Base-by-base conservation (phyloP, 2,329 filamentous ascomycete species). In the Dryadomyces quercivorus region DNA sequence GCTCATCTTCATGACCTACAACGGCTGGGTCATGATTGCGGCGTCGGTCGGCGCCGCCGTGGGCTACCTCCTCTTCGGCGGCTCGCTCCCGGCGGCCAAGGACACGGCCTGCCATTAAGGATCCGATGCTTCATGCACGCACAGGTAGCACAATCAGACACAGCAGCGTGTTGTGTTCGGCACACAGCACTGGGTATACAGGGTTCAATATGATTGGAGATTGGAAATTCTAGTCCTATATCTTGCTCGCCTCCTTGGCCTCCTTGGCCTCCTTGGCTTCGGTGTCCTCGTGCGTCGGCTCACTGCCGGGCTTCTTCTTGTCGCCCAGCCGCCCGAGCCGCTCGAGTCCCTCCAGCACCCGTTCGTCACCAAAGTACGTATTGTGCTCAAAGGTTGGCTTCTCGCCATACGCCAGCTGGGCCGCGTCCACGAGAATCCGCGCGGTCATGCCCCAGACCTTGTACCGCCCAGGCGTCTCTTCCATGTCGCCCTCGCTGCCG, bases 1-100 rank as follows among this genome's bases (percentile, higher is more conserved):
- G 93, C 76, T 98, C 58, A 72, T 98, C 21, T 98, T 98, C 71
- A 98, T 98, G 93, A 98, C 93, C n/a, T 98, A 98, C 72, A 98
- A 98, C 64, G 93, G 93, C 55, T 95, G 88, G 84, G 84, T 98
- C 61, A 98, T 98, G 93, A 70, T 95, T 61, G 81, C 92, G 3
- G 91, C 97, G 16, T 86, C 86, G 0, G 73, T 94, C 10, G 93
- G 93, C 16, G 91, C 92, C 0, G 95, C 94, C 61, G 69, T 95
- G 47, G 93, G 93, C 46, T 96, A 95, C 66, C 66, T 95, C 57
- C 63, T 85, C 47, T 98, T 96, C 71, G 86, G 88, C 16, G 78
- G 81, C 55, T 74, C 76, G 53, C 82, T 82, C 1, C 77, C 82
- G 53, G 80, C 85, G 8, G 84, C 84, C 31, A 96, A 95, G 75